phyloP scores from a whole-genome alignment of 2,329 filamentous ascomycete genomes.

The Fusarium napiforme region DNA sequence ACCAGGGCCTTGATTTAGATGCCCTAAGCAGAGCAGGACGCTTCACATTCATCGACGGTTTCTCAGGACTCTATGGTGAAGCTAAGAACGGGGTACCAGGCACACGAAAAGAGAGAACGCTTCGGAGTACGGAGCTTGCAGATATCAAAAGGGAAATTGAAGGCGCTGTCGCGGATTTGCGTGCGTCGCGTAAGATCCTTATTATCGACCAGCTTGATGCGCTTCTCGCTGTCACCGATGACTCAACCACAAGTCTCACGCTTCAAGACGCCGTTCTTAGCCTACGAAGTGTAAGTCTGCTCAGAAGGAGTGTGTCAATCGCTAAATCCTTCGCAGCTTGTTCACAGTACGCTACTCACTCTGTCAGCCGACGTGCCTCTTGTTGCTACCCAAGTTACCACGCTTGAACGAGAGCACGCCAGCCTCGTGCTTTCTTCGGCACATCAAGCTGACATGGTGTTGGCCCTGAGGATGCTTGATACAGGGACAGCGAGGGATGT shows the following conservation, averaged over 20 bases:
- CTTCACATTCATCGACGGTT: slow-evolving; percentile 81
- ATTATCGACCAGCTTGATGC: slow-evolving; percentile 75
- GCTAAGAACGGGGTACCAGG: not conserved
- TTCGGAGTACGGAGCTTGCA: slow-evolving; percentile 49
- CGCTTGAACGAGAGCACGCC: slow-evolving; percentile 76
- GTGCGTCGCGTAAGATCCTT: slow-evolving; percentile 59
- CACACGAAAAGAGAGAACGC: slow-evolving; percentile 29
- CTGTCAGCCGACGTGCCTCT: slow-evolving; percentile 80
- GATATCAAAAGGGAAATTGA: slow-evolving; percentile 55
- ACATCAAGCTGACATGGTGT: slow-evolving; percentile 77
- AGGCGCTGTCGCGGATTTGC: slow-evolving; percentile 52
- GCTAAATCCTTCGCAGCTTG: slow-evolving; percentile 55
- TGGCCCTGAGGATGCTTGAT: slow-evolving; percentile 81
- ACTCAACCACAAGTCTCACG: slow-evolving; percentile 55
- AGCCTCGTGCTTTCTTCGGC: slow-evolving; percentile 76
- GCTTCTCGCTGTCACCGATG: slow-evolving; percentile 68
- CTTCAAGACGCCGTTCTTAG: slow-evolving; percentile 67
- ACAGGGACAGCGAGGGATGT: slow-evolving; percentile 92
- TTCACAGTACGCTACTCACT: slow-evolving; percentile 74
- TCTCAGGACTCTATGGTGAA: slow-evolving; percentile 66
- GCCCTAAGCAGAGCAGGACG: slow-evolving; percentile 65
- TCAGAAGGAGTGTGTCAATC: not conserved
- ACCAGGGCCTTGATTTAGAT: slow-evolving; percentile 76
- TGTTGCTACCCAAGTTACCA: slow-evolving; percentile 68
- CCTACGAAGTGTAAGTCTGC: slow-evolving; percentile 67